A percentile compares a stretch with the other conserved stretches of the same genome.
phyloP scores from a whole-genome alignment of 1,284 basidiomycete genomes.

The Ustilago nuda region DNA sequence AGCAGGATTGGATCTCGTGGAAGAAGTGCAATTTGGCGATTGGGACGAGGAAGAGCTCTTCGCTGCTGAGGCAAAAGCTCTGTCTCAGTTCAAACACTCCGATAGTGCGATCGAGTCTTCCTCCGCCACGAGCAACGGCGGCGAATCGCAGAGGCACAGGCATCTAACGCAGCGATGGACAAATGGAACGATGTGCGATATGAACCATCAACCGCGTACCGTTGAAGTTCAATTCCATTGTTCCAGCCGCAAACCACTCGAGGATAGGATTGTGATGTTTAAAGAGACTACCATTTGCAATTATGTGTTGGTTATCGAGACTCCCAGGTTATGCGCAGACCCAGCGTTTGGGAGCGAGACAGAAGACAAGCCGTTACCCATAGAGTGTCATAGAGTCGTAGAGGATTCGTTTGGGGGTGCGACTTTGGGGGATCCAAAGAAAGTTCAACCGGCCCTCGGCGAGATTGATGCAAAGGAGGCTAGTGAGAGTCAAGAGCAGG shows the following conservation, averaged over 20 bases:
- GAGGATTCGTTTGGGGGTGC: constrained; percentile 29
- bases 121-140: not conserved
- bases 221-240: constrained; percentile 64
- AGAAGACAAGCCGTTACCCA: constrained; percentile 34
- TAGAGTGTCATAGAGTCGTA: constrained; percentile 46
- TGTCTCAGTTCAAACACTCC: constrained; percentile 11
- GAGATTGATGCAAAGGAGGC: constrained; percentile 1
- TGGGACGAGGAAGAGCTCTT: constrained; percentile 53
- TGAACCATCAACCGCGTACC: constrained; percentile 55
- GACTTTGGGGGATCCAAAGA: constrained; percentile 32
- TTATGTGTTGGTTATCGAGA: constrained; percentile 59
- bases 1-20: constrained; percentile 56
- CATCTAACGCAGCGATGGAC: constrained; percentile 61
- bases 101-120: constrained; percentile 6
- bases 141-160: constrained; percentile 34
- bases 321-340: constrained; percentile 44
- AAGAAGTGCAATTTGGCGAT: constrained; percentile 60
- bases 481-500: no score
- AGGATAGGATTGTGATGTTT: constrained; percentile 57
- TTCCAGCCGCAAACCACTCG: constrained; percentile 33
- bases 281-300: constrained; percentile 66
- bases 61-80: constrained; percentile 39
- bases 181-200: constrained; percentile 61
- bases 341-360: constrained; percentile 46
- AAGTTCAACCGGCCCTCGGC: constrained; percentile 2